A percentile compares a stretch with the other conserved stretches of the same genome.
phyloP scores from a whole-genome alignment of 768 basidiomycete genomes.

The Mrakia blollopis region DNA sequence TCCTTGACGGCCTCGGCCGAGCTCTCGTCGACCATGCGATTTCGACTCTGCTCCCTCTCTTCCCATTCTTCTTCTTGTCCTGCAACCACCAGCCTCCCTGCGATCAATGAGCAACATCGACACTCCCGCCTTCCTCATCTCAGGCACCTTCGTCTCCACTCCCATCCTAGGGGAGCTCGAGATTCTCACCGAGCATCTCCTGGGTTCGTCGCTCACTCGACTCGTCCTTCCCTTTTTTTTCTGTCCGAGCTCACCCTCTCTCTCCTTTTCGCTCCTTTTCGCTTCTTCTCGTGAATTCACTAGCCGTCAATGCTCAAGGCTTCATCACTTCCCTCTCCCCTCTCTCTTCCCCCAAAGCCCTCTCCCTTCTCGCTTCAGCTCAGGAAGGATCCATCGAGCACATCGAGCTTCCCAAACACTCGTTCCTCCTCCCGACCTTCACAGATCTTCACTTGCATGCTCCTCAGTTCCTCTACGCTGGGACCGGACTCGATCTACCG shows the following conservation, averaged over 20 bases:
- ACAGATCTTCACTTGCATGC: conserved; percentile 81
- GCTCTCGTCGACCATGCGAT: neutral
- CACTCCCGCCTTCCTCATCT: conserved; percentile 36
- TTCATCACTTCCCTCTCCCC: conserved; percentile 32
- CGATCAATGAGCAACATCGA: neutral
- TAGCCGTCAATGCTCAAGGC: conserved; percentile 35
- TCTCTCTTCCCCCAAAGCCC: neutral
- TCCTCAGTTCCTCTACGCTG: conserved; percentile 82
- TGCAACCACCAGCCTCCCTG: neutral
- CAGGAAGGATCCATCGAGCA: conserved; percentile 7
- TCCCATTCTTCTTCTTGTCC: neutral
- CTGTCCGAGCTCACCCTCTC: conserved; percentile 18
- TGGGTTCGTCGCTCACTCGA: conserved; percentile 51
- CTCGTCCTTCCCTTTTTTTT: conserved; percentile 39
- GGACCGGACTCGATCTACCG: conserved; percentile 70
- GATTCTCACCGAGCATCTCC: conserved; percentile 56
- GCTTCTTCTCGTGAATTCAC: neutral
- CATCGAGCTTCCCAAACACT: neutral
- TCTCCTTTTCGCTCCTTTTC: neutral
- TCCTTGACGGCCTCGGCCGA: neutral
- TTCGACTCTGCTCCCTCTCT: neutral
- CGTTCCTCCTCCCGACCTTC: conserved; percentile 71
- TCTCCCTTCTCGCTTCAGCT: conserved; percentile 46
- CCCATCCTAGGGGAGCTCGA: conserved; percentile 54
- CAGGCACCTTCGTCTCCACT: conserved; percentile 59